phyloP scores from a whole-genome alignment of 2,329 filamentous ascomycete genomes.

The Aspergillus alliaceus region DNA sequence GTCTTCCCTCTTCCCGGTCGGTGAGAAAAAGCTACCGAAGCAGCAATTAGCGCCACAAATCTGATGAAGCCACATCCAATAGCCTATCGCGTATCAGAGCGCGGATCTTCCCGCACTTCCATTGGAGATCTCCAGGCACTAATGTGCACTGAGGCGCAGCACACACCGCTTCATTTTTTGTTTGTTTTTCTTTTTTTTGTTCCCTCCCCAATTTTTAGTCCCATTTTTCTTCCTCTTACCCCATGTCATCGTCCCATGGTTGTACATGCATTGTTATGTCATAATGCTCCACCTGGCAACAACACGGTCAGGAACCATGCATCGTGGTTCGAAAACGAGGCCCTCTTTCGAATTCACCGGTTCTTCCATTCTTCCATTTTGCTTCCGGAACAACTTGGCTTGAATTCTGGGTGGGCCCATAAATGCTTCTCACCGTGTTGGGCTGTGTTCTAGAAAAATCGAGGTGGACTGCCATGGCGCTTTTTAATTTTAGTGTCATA shows the following conservation, averaged over 20 bases:
- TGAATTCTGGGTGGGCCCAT: background rate
- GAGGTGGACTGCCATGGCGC: background rate
- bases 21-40: constrained; percentile 13
- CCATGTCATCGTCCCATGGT: background rate
- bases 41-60: constrained; percentile 17
- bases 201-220: background rate
- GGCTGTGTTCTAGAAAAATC: constrained; percentile 1
- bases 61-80: constrained; percentile 18
- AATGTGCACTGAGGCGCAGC: constrained; percentile 19
- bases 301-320: constrained; percentile 11
- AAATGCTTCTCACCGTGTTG: too few relatives aligned
- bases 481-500: background rate
- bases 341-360: constrained; percentile 14
- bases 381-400: constrained; percentile 7
- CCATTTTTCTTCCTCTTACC: too few relatives aligned
- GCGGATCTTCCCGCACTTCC: constrained; percentile 17
- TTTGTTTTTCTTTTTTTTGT: background rate
- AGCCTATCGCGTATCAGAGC: constrained; percentile 17
- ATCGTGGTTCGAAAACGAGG: constrained; percentile 1
- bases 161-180: constrained; percentile 18
- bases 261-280: constrained; percentile 4
- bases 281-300: constrained; percentile 10
- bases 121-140: constrained; percentile 18
- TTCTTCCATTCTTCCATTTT: constrained; percentile 12
- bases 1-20: constrained; percentile 16